Percentiles rank a stretch among this genome's conserved stretches.
Conservation (phyloP, 768 basidiomycete genomes). For the Pulveroboletus frians region DNA sequence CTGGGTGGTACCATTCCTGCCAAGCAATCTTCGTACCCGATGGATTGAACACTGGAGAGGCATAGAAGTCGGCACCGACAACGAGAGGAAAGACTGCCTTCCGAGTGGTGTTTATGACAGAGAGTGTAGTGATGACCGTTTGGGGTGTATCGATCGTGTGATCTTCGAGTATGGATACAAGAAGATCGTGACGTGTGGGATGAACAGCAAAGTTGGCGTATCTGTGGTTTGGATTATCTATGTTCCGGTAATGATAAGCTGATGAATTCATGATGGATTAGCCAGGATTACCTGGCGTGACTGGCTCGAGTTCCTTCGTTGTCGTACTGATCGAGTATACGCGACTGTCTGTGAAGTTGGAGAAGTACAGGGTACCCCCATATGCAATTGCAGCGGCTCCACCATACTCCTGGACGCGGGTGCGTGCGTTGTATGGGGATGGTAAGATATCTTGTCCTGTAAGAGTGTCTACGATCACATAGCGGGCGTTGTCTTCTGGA, state of each 20-base stretch:
- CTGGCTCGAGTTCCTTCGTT: constrained; percentile 35
- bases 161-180: constrained; percentile 66
- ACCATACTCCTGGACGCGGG: constrained; percentile 67
- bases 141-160: too few relatives aligned
- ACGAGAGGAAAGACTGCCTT: constrained; percentile 43
- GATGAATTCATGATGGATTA: not conserved
- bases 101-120: constrained; percentile 46
- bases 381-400: constrained; percentile 56
- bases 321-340: constrained; percentile 39
- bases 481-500: constrained; percentile 51
- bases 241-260: constrained; percentile 2
- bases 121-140: constrained; percentile 51
- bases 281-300: constrained; percentile 54
- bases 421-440: constrained; percentile 50
- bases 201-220: constrained; percentile 62
- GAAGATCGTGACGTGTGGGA: constrained; percentile 45
- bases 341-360: constrained; percentile 47
- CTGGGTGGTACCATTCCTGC: constrained; percentile 64
- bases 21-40: constrained; percentile 56
- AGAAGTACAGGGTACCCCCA: constrained; percentile 52
- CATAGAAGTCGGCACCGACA: constrained; percentile 69
- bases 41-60: constrained; percentile 52
- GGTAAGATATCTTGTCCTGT: constrained; percentile 47
- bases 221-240: constrained; percentile 36
- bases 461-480: constrained; percentile 50